Conservation (phyloP, 2,329 filamentous ascomycete species). For the Cladophialophora chaetospira region DNA sequence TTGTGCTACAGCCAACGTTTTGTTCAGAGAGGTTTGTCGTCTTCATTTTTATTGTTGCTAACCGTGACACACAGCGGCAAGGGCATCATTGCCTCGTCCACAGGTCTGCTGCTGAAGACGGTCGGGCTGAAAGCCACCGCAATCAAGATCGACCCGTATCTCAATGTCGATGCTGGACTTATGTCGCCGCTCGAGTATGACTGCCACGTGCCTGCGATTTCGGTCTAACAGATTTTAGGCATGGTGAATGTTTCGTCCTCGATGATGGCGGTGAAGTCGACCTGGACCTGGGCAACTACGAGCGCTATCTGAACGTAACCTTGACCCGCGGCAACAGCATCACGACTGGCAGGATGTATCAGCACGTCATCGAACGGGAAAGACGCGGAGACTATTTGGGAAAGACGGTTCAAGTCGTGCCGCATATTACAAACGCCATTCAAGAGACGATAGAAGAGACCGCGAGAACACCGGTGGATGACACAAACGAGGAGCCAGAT, state of each 20-base stretch:
- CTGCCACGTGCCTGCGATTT: neutral
- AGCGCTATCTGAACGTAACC: conserved; percentile 78
- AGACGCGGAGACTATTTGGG: conserved; percentile 78
- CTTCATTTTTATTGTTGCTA: neutral
- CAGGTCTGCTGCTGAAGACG: conserved; percentile 76
- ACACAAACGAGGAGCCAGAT: conserved; percentile 78
- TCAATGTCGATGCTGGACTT: conserved; percentile 74
- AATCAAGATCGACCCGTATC: conserved; percentile 74
- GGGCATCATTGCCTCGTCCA: conserved; percentile 71
- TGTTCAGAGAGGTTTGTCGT: neutral
- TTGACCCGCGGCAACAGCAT: conserved; percentile 90
- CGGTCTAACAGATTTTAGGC: conserved; percentile 50
- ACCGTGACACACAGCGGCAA: conserved; percentile 42
- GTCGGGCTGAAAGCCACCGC: conserved; percentile 71
- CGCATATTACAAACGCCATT: conserved; percentile 87
- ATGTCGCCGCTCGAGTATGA: conserved; percentile 67
- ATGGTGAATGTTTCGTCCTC: conserved; percentile 88
- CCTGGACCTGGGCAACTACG: conserved; percentile 75
- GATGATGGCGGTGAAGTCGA: conserved; percentile 79
- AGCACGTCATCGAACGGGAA: conserved; percentile 78
- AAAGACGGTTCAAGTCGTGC: conserved; percentile 86
- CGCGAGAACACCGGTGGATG: conserved; percentile 80
- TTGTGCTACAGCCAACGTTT: no score
- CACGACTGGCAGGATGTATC: conserved; percentile 95
- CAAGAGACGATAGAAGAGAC: conserved; percentile 92